Conservation (phyloP, 2,329 filamentous ascomycete genomes). For the Fusarium transvaalense region DNA sequence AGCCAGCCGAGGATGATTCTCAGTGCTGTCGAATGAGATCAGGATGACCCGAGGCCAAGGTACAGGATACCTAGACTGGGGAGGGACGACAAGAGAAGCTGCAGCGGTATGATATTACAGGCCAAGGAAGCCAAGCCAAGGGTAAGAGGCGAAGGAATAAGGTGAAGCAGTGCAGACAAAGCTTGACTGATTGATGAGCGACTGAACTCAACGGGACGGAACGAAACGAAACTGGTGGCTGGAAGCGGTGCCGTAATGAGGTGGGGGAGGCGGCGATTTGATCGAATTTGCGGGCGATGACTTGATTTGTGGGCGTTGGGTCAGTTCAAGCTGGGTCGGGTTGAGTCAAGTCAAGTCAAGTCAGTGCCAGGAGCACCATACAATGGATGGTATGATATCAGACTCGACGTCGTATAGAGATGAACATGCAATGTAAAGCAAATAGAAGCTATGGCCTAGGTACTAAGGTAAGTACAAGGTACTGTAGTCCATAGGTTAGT, state of each 20-base stretch:
- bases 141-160: slow-evolving; percentile 17
- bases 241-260: slow-evolving; percentile 49
- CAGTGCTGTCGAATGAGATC: slow-evolving; percentile 32
- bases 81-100: slow-evolving; percentile 23
- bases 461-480: not conserved
- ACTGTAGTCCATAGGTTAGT: not conserved
- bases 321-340: slow-evolving; percentile 9
- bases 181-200: slow-evolving; percentile 22
- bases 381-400: slow-evolving; percentile 35
- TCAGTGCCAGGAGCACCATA: slow-evolving; percentile 1
- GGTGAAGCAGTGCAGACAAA: slow-evolving; percentile 10
- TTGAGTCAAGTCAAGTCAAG: slow-evolving; percentile 2
- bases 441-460: slow-evolving; percentile 8
- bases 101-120: slow-evolving; percentile 13
- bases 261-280: slow-evolving; percentile 48
- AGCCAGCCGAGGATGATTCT: slow-evolving; percentile 25
- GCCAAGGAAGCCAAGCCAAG: slow-evolving; percentile 21
- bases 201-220: slow-evolving; percentile 17
- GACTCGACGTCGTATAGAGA: slow-evolving; percentile 12
- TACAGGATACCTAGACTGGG: slow-evolving; percentile 23
- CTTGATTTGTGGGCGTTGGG: slow-evolving; percentile 43
- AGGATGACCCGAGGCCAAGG: slow-evolving; percentile 35
- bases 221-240: slow-evolving; percentile 47
- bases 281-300: slow-evolving; percentile 40
- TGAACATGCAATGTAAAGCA: not conserved